Base-by-base conservation (phyloP, 768 basidiomycete genomes). In the Floccularia luteovirens region DNA sequence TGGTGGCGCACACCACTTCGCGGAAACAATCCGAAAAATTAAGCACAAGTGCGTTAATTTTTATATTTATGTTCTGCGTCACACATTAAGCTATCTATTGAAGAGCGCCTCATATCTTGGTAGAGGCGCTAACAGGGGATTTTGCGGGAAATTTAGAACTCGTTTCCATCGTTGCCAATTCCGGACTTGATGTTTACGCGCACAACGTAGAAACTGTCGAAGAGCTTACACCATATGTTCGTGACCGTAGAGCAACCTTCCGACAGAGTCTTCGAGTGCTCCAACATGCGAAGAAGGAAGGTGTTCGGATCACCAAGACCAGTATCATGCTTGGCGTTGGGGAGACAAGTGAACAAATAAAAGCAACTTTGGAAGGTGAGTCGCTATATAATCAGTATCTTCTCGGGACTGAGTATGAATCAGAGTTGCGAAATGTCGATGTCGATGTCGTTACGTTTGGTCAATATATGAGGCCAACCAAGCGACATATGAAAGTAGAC, bases 401-500 rank as follows among this genome's bases (percentile, higher is more conserved):
- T 1, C 42, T 20, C 40, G 19, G 13, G 39, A 17, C 36, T 48
- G 16, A 34, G 36, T 22, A 47, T 36, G 31, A 43, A 25, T 38
- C 56, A 98, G 96, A 94, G 47, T 73, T 98, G 5, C 83, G 94
- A 31, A 82, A 81, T 48, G 68, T 79, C 33, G 75, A 90, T 48
- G 93, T 98, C 32, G 94, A 98, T 54, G 94, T 99, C 4, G 91
- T 99, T 21, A 99, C 96, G 1, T 98, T 99, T 57, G 96, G 96
- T 2, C 96, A 99, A 64, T 99, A 99, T 61, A 98, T 99, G 96
- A 85, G 96, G 36, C 96, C 96, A 5, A 97, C 96, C 6, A 98
- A 98, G 61, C 77, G 82, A 21, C 96, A 99, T 62, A 98, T 99
- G 96, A 99, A 98, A 61, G 96, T 99, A 7, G 85, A 90, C 49